Evolutionary conservation across 2,329 filamentous ascomycete species (phyloP).

Genomic region (Thielaviopsis punctulata): DNA sequence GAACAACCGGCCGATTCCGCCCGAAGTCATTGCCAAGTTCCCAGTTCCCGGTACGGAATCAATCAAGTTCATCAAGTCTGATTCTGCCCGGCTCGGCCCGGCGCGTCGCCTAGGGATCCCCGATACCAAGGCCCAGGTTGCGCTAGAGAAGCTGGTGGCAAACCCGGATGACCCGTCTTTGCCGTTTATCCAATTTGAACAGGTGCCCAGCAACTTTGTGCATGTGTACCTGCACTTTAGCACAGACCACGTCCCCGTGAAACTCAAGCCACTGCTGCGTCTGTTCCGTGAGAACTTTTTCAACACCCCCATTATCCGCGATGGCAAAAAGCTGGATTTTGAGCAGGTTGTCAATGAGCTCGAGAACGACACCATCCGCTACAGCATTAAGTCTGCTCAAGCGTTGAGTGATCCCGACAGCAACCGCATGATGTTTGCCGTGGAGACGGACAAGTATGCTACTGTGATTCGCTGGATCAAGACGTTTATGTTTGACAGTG

Average conservation of each 20-base stretch:
- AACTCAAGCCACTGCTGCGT: conserved; percentile 66
- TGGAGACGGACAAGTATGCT: conserved; percentile 76
- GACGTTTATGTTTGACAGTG: conserved; percentile 70
- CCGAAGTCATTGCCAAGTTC: conserved; percentile 64
- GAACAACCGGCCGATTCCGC: conserved; percentile 76
- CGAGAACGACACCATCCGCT: conserved; percentile 80
- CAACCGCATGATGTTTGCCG: conserved; percentile 63
- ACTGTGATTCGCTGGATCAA: conserved; percentile 70
- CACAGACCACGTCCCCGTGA: conserved; percentile 58
- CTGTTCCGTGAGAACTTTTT: conserved; percentile 90
- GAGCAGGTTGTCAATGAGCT: conserved; percentile 84
- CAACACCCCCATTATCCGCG: conserved; percentile 65
- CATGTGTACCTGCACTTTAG: conserved; percentile 68
- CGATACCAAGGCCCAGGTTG: conserved; percentile 53
- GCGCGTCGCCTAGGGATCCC: conserved; percentile 53
- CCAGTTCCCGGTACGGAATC: conserved; percentile 71
- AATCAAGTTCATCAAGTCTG: conserved; percentile 85
- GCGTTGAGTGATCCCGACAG: conserved; percentile 65
- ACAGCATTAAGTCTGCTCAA: conserved; percentile 51
- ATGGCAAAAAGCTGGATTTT: conserved; percentile 65
- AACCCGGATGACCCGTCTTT: conserved; percentile 6
- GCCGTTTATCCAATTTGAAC: conserved; percentile 83
- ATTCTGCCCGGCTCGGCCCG: conserved; percentile 64
- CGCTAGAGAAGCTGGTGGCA: conserved; percentile 48
- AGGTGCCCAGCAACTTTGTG: conserved; percentile 85